Evolutionary conservation across 306 rosid species (phyloP).

Genomic region (Leucaena leucocephala): DNA sequence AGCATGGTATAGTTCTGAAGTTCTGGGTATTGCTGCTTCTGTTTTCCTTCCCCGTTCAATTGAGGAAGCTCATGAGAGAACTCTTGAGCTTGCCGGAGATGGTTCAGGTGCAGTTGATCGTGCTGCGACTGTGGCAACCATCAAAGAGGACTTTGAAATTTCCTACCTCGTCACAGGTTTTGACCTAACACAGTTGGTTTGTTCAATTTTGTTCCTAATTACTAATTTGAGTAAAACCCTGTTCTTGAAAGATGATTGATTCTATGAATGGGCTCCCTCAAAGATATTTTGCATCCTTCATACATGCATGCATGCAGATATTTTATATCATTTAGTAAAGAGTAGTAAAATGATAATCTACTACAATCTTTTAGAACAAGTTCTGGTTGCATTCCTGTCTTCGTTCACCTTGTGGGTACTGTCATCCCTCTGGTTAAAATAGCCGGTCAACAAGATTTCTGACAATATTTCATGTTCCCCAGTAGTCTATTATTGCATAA

Average conservation of each 20-base stretch:
- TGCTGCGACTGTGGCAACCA: conserved; percentile 46
- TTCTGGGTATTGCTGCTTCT: conserved; percentile 86
- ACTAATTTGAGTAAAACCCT: not conserved
- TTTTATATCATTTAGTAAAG: not conserved
- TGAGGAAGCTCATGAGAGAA: conserved; percentile 45
- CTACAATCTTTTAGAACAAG: not conserved
- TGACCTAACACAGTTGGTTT: not conserved
- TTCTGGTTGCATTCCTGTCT: not conserved
- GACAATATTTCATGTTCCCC: not conserved
- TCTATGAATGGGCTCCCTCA: not conserved
- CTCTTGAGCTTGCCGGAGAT: conserved; percentile 48
- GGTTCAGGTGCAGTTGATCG: conserved; percentile 61
- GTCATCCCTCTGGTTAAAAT: not conserved
- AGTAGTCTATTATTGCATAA: not conserved
- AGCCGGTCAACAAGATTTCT: not conserved
- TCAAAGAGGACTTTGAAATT: conserved; percentile 56
- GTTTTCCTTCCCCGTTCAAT: conserved; percentile 60
- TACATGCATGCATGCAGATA: not conserved
- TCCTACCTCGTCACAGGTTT: conserved; percentile 71
- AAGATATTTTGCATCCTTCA: not conserved
- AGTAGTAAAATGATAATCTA: not conserved
- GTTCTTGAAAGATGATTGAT: not conserved
- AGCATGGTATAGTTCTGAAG: conserved; percentile 93
- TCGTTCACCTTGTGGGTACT: not conserved
- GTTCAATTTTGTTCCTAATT: not conserved